Evolutionary conservation across 192 early-diverging fungal species (phyloP), one percentile per base, ranked within the genome.

Genomic region (Rhizophagus clarus): DNA sequence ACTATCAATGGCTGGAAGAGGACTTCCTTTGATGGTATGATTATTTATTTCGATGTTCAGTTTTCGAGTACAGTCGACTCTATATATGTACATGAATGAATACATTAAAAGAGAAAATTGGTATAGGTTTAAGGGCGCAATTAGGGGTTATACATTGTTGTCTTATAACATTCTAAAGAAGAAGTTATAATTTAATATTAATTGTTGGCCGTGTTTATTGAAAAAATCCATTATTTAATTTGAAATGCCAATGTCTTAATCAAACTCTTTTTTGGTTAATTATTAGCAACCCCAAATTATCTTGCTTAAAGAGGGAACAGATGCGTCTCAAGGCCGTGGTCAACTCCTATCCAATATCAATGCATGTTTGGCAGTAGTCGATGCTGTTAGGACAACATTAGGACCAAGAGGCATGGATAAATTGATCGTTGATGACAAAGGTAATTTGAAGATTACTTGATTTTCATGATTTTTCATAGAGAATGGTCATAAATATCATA

Each of bases 391-490:
- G 79, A 98, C 97, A 7, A 98, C 98, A 29, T 91, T 99, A 47
- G 98, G 98, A 61, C 98, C 98, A 45, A 91, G 97, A 75, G 98
- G 98, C 73, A 99, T 99, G 98, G 98, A 99, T 85, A 99, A 99
- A 88, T 88, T 99, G 66, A 98, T 99, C 78, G 97, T 98, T 62
- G 97, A 98, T 83, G 89, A 90, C 72, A 94, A 94, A 82, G 94
- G 94, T 94, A 88, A 79, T 72, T n/a, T 20, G 4, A 29, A 26
- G 34, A 34, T n/a, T 45, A 45, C 12, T 12, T 10, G 2, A 2
- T 12, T 9, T 11, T 45, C 45, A 14, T 56, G 17, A 32, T 7
- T 77, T 28, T 61, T 20, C 8, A 47, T 17, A 32, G 1, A 22
- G 5, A 56, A 56, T 24, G 45, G 20, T 6, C 8, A 29, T 72